Evolutionary conservation across 2,329 filamentous ascomycete species (phyloP), one percentile per base, ranked within the genome.

Genomic region (Pseudocercospora eumusae): DNA sequence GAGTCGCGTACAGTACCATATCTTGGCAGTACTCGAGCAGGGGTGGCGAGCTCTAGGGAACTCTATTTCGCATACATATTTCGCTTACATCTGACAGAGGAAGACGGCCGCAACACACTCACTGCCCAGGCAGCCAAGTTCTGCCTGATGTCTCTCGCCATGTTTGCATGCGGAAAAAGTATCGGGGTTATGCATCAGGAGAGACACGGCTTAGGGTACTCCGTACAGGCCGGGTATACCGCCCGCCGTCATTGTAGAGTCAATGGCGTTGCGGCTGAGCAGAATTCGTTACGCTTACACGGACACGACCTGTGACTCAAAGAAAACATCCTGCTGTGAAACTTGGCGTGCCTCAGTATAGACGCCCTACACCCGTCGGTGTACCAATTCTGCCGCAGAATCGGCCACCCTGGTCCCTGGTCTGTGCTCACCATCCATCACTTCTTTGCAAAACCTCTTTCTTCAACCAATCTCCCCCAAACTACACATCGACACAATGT

Each of bases 401-500:
- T 47, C 44, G 44, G 44, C 23, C 15, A 28, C 47, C n/a, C n/a
- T n/a, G n/a, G n/a, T n/a, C n/a, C 10, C 21, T 25, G 25, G 47
- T 52, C 47, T 28, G 25, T 52, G 25, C 47, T 25, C 15, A 18
- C 47, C 3, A 20, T 28, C 10, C n/a, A 23, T n/a, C 25, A 52
- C 31, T 61, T 61, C 57, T 57, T 55, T 44, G 50, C 42, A 54
- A 56, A 66, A 57, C 50, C 63, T 58, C 59, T 52, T 27, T 52
- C 31, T 53, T 44, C 52, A 21, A 6, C 21, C 59, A 13, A 53
- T 23, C 18, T 47, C 44, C 33, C 31, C 23, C 13, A 57, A 54
- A 57, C 5, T 11, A 36, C 28, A 40, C 4, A 58, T 9, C 44
- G 50, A 62, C 57, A 57, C 25, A 53, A 75, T 74, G 73, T 75